Percentiles rank a stretch among this genome's conserved stretches.
These are phyloP conservation scores for Acanthochlamys bracteata DNA, from an alignment of 106 monocot species.

Conservation along the genomic window DNA sequence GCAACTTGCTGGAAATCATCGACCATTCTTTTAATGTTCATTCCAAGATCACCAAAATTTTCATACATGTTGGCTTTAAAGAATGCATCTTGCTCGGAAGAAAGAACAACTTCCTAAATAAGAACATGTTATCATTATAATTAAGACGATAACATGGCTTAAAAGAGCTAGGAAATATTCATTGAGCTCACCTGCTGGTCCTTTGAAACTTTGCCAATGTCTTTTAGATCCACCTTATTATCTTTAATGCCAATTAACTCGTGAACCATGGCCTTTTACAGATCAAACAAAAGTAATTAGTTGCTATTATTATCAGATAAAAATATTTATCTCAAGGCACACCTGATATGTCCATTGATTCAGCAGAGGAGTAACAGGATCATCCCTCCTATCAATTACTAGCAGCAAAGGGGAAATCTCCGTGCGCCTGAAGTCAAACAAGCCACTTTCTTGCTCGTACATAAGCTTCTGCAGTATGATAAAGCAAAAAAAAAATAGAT, in stretches of 20 bases:
- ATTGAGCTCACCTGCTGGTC: constrained; percentile 72
- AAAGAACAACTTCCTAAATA: constrained; percentile 84
- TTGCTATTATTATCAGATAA: background rate
- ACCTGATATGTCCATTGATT: constrained; percentile 99
- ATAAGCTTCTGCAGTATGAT: constrained; percentile 76
- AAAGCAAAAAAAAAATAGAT: background rate
- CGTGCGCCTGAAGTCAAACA: constrained; percentile 98
- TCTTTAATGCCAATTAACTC: constrained; percentile 88
- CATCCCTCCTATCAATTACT: constrained; percentile 94
- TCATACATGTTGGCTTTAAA: constrained; percentile 93
- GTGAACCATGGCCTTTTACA: constrained; percentile 96
- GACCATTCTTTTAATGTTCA: constrained; percentile 98
- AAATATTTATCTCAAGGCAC: background rate
- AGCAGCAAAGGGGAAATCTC: constrained; percentile 87
- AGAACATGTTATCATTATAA: constrained; percentile 4
- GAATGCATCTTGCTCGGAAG: constrained; percentile 92
- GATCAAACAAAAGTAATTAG: background rate
- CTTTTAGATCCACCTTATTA: constrained; percentile 86
- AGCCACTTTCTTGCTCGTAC: constrained; percentile 99
- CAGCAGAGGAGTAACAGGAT: constrained; percentile 93
- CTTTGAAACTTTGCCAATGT: constrained; percentile 59
- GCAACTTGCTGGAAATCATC: constrained; percentile 98
- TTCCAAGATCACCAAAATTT: constrained; percentile 99
- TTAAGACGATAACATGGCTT: background rate
- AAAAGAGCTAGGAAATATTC: constrained; percentile 1